Evolutionary conservation across 1,284 basidiomycete genomes (phyloP).

Genomic region (Termitomyces sp.): DNA sequence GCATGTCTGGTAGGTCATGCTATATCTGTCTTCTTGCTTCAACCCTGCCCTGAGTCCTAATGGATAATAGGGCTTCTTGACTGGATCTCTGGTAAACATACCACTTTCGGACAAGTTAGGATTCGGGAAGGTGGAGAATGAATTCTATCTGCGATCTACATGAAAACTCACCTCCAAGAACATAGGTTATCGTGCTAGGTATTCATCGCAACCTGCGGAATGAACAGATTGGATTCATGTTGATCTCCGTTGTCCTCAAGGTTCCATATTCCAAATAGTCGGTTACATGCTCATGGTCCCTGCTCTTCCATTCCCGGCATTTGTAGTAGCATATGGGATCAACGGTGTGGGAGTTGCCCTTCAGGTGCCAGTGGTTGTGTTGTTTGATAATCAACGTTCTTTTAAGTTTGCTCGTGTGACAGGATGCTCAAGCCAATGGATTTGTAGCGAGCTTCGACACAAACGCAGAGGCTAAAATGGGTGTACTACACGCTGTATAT

Average conservation of each 20-base stretch:
- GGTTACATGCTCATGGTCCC: slow-evolving; percentile 45
- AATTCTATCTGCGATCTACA: not conserved
- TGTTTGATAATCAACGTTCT: not conserved
- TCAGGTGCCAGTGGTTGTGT: slow-evolving; percentile 8
- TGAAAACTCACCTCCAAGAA: not conserved
- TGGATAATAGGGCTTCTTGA: slow-evolving; percentile 46
- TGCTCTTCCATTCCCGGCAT: slow-evolving; percentile 63
- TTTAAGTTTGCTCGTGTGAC: not conserved
- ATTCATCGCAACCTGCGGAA: not conserved
- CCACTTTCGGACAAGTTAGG: slow-evolving; percentile 50
- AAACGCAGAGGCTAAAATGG: slow-evolving; percentile 52
- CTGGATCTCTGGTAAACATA: slow-evolving; percentile 49
- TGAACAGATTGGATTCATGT: not conserved
- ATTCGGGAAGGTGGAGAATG: slow-evolving; percentile 48
- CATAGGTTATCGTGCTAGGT: slow-evolving; percentile 35
- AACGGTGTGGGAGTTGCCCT: slow-evolving; percentile 42
- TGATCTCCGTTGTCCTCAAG: slow-evolving; percentile 19
- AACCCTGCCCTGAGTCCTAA: not conserved
- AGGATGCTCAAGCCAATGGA: slow-evolving; percentile 55
- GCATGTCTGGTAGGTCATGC: slow-evolving; percentile 30
- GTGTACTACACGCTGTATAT: slow-evolving; percentile 49
- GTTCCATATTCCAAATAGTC: slow-evolving; percentile 40
- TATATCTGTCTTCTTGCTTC: not conserved
- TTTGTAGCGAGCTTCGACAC: slow-evolving; percentile 45
- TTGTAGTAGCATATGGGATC: slow-evolving; percentile 54